These are phyloP conservation scores for Schoenoplectus tabernaemontani DNA, from an alignment of 202 grass and related monocot genomes.

Conservation along the genomic window DNA sequence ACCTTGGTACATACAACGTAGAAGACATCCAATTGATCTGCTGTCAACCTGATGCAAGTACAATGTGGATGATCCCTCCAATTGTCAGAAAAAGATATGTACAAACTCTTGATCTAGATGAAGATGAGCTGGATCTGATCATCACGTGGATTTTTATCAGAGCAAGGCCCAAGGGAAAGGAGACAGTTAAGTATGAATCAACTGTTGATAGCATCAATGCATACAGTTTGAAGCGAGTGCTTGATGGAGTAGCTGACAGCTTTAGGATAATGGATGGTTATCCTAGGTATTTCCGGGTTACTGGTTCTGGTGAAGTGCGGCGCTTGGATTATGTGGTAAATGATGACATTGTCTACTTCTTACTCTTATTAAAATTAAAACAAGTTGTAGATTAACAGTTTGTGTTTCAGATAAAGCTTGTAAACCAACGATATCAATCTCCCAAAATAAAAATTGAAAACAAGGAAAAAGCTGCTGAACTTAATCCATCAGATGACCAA, in stretches of 20 bases:
- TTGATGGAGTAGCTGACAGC: slow-evolving; percentile 51
- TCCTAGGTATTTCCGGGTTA: slow-evolving; percentile 84
- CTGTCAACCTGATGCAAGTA: slow-evolving; percentile 89
- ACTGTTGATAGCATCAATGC: slow-evolving; percentile 42
- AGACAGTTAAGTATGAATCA: slow-evolving; percentile 79
- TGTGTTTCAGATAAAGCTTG: neutral
- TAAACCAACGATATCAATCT: slow-evolving; percentile 7
- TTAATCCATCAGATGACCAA: neutral
- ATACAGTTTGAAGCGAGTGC: slow-evolving; percentile 62
- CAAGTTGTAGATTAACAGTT: neutral
- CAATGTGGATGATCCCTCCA: slow-evolving; percentile 80
- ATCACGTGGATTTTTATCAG: slow-evolving; percentile 88
- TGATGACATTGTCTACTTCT: slow-evolving; percentile 1
- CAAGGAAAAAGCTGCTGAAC: neutral
- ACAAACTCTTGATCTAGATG: slow-evolving; percentile 49
- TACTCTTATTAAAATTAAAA: slow-evolving; percentile 1
- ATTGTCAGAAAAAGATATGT: slow-evolving; percentile 62
- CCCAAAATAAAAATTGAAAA: slow-evolving; percentile 8
- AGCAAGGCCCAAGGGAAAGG: slow-evolving; percentile 94
- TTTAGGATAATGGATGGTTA: slow-evolving; percentile 81
- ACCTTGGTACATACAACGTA: slow-evolving; percentile 71
- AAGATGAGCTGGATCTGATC: slow-evolving; percentile 61
- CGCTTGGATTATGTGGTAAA: slow-evolving; percentile 63
- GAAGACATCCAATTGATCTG: slow-evolving; percentile 97
- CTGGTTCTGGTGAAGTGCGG: slow-evolving; percentile 94